Evolutionary conservation across 169 alveolate species (phyloP), one percentile per base, ranked within the genome.

Genomic region (Blepharisma undulans): DNA sequence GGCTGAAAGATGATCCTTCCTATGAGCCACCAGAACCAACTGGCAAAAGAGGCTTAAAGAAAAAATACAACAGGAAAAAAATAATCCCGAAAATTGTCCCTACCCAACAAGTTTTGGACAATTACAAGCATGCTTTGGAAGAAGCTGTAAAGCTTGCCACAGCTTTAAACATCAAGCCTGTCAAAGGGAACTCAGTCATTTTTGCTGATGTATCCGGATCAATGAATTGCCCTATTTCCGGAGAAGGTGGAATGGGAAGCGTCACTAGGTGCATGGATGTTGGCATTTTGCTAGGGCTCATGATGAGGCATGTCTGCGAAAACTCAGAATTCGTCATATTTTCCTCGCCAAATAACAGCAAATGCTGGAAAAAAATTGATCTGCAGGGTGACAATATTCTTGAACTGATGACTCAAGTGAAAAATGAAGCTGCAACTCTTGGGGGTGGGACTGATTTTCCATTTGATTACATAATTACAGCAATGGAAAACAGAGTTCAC

Each of bases 91-190:
- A 29, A 78, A 77, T 71, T 2, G 77, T 78, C 1, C 79, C 84
- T 25, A 72, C 84, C 6, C 61, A 78, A 71, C 32, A 33, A 6
- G 30, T 77, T 27, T 34, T 80, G 5, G 72, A 90, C 12, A 10
- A 25, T 4, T 92, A 92, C 76, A 80, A 59, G 5, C 32, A 86
- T 12, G 76, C 92, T 18, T 87, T 92, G 21, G 92, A 92, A 29
- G 74, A 77, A 25, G 94, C 94, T 18, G 82, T 92, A 25, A 92
- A 92, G 87, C 81, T 92, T 27, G 90, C 92, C n/a, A 91, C 89
- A 5, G 91, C 89, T 72, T 80, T 87, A 76, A 92, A 92, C 76
- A n/a, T 90, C 12, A 81, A 90, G 10, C 84, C 85, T 25, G 82
- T 90, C 22, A 36, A 59, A 61, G 93, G 93, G 71, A 66, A 80